Conservation (phyloP, 202 grass and related monocot genomes). For the Schoenoplectus tabernaemontani region DNA sequence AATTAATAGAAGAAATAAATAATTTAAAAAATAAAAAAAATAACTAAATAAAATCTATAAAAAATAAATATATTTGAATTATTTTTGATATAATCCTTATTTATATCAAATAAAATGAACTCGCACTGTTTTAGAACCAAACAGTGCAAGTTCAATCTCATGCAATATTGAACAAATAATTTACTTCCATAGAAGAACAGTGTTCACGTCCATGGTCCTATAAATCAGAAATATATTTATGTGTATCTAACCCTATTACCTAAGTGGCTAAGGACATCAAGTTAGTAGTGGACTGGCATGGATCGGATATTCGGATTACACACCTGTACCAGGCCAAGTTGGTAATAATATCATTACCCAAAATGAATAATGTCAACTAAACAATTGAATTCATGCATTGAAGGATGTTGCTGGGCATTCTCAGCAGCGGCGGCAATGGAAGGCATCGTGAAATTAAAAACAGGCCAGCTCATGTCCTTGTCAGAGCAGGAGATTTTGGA, state of each 20-base stretch:
- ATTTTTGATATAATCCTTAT: no score
- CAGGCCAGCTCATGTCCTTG: conserved; percentile 32
- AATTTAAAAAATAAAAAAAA: no score
- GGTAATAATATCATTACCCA: not conserved
- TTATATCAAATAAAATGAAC: no score
- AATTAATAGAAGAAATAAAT: no score
- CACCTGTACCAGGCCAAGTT: not conserved
- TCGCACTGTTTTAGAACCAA: no score
- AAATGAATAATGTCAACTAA: not conserved
- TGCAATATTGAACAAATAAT: no score
- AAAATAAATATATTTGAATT: no score
- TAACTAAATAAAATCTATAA: no score
- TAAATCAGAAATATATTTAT: not conserved
- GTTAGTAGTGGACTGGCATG: not conserved
- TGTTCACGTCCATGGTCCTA: not conserved
- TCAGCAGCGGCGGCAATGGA: conserved; percentile 37
- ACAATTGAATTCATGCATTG: not conserved
- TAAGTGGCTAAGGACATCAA: not conserved
- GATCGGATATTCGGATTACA: not conserved
- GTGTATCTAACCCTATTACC: not conserved
- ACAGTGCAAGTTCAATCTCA: no score
- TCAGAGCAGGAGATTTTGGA: conserved; percentile 50
- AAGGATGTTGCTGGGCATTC: conserved; percentile 46
- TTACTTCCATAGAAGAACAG: not conserved
- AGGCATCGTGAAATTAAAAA: conserved; percentile 24